A percentile compares a stretch with the other conserved stretches of the same genome.
These are phyloP conservation scores for Plasmopara muralis DNA, from an alignment of 352 stramenopile genomes.

Conservation along the genomic window DNA sequence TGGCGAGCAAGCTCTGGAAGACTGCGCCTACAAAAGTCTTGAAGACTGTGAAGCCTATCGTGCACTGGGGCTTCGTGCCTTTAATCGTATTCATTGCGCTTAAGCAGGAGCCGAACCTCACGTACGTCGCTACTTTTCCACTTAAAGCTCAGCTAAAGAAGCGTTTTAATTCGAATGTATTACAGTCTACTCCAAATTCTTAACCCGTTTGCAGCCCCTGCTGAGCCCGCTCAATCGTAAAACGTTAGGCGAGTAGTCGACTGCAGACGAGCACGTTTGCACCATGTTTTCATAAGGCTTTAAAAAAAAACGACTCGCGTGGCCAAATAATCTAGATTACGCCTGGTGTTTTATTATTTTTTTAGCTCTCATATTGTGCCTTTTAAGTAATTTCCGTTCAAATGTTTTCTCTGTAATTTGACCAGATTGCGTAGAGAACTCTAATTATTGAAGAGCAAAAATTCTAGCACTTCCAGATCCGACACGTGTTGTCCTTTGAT, in stretches of 20 bases:
- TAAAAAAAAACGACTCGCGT: neutral
- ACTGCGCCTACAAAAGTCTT: constrained; percentile 65
- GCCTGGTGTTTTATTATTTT: constrained; percentile 16
- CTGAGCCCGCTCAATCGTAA: constrained; percentile 44
- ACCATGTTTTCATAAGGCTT: neutral
- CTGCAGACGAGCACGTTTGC: neutral
- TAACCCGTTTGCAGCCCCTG: constrained; percentile 62
- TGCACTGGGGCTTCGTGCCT: constrained; percentile 77
- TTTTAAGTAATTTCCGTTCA: too few species aligned
- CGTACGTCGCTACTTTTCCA: constrained; percentile 30
- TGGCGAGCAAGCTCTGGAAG: constrained; percentile 69
- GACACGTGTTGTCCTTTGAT: constrained; percentile 83
- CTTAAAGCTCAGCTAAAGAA: constrained; percentile 1
- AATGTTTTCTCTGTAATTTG: too few species aligned
- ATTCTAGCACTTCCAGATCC: constrained; percentile 50
- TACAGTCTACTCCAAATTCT: constrained; percentile 65
- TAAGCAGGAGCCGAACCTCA: constrained; percentile 68
- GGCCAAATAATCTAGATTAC: constrained; percentile 14
- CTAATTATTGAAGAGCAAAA: too few species aligned
- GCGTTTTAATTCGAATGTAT: constrained; percentile 8
- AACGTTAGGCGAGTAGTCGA: constrained; percentile 2
- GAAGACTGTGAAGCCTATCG: constrained; percentile 79
- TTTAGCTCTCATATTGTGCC: constrained; percentile 5
- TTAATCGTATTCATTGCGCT: constrained; percentile 76
- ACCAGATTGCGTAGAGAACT: too few species aligned